Base-by-base conservation (phyloP, 805 yeast species). In the Zygotorulaspora danielsina region DNA sequence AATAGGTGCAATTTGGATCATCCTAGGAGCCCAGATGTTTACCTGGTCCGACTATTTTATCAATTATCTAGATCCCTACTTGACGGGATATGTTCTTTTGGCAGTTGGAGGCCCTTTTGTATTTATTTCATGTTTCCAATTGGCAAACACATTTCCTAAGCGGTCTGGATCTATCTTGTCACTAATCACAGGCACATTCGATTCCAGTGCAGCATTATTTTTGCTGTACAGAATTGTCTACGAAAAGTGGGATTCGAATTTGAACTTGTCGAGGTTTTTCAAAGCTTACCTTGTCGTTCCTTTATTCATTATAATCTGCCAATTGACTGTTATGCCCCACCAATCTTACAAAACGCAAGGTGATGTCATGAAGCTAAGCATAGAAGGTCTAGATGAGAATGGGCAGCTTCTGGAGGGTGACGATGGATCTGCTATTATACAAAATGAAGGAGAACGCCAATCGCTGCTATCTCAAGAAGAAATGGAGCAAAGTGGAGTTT, bases 101-200 rank as follows among this genome's bases (percentile, higher is more conserved):
- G 96, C 96, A 0, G 67, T 87, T 41, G 96, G 95, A 5, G 97
- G 97, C 4, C 97, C 97, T 7, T 88, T 89, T 65, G 89, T 84
- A 15, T 89, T 85, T 59, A 88, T 90, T 42, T 81, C 95, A 12
- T 78, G 87, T 45, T 88, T 89, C 72, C 97, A 89, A 55, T 69
- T 89, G 58, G 84, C 96, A 5, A 89, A 88, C 58, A 75, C 84
- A 19, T 85, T 88, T 64, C 96, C 96, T 2, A 74, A 75, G 29
- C 77, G 76, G 52, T 82, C 95, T 3, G 96, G 96, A 0, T 72
- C 84, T 32, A 71, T 88, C 15, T 65, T 88, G 49, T 95, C 96
- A 0, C 63, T 86, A 12, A 65, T 89, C 36, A 86, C 96, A 0
- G 97, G 97, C n/a, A 88, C 96, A 0, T 88, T 89, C 57, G 97